Conservation (phyloP, 495 filamentous ascomycete genomes). For the Penicillium daleae region DNA sequence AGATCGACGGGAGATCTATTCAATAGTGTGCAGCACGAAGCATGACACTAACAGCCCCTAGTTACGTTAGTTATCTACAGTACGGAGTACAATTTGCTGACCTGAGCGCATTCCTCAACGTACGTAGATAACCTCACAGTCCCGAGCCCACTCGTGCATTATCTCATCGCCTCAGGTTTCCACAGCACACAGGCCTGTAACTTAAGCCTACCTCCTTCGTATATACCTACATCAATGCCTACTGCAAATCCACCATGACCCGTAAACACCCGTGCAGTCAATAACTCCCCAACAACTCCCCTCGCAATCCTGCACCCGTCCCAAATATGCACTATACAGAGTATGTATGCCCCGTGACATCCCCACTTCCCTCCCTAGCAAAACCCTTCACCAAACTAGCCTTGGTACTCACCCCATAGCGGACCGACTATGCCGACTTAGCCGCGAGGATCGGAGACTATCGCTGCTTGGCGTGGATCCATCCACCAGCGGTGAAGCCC, state of each 20-base stretch:
- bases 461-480: conserved; percentile 28
- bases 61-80: not conserved
- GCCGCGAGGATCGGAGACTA: conserved; percentile 32
- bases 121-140: not conserved
- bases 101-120: too few relatives aligned
- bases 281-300: not conserved
- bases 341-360: not conserved
- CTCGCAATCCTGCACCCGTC: not conserved
- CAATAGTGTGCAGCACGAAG: not conserved
- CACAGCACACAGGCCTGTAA: not conserved
- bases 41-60: not conserved
- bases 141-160: not conserved
- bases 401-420: conserved; percentile 4
- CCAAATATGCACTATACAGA: not conserved
- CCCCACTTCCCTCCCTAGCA: conserved; percentile 8
- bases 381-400: conserved; percentile 24
- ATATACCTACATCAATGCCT: not conserved
- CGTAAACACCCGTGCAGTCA: not conserved
- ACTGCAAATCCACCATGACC: not conserved
- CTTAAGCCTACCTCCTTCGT: too few relatives aligned
- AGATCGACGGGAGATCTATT: not conserved
- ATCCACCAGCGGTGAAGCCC: conserved; percentile 30
- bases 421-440: conserved; percentile 31
- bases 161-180: not conserved
- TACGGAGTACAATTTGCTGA: too few relatives aligned